Evolutionary conservation across 495 filamentous ascomycete genomes (phyloP).

Genomic region (Penicillium coprophilum): DNA sequence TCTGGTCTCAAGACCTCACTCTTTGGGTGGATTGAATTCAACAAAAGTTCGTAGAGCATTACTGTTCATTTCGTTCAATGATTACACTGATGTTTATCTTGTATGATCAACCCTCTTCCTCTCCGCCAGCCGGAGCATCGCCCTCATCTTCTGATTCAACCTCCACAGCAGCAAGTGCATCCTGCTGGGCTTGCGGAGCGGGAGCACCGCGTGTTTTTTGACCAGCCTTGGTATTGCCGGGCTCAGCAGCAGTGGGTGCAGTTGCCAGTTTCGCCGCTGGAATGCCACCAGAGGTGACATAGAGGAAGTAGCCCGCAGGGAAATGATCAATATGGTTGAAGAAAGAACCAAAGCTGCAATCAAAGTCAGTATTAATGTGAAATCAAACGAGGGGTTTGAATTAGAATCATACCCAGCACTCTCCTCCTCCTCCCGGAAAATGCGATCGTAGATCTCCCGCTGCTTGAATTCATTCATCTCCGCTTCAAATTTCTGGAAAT

Average conservation of each 20-base stretch:
- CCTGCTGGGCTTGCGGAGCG: constrained; percentile 16
- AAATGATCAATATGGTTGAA: constrained; percentile 84
- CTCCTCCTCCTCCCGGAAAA: constrained; percentile 85
- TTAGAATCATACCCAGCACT: constrained; percentile 61
- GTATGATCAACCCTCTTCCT: constrained; percentile 21
- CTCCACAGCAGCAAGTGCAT: constrained; percentile 37
- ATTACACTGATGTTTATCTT: background rate
- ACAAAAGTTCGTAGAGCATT: background rate
- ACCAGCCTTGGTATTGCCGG: background rate
- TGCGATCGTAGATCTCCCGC: constrained; percentile 84
- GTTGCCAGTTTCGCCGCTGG: constrained; percentile 44
- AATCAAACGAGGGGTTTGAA: background rate
- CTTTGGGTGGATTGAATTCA: background rate
- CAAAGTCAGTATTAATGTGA: constrained; percentile 6
- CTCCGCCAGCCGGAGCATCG: constrained; percentile 16
- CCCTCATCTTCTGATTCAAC: constrained; percentile 33
- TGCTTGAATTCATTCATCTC: constrained; percentile 90
- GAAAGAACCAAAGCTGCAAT: constrained; percentile 68
- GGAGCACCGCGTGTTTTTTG: constrained; percentile 11
- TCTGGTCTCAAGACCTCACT: background rate
- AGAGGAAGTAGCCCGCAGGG: constrained; percentile 70
- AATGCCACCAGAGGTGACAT: constrained; percentile 66
- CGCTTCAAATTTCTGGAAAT: constrained; percentile 72
- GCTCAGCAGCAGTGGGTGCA: constrained; percentile 13
- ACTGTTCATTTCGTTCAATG: background rate